These are phyloP conservation scores for Groenewaldozyma auringiensis DNA, from an alignment of 1,139 yeast genomes.

Conservation along the genomic window DNA sequence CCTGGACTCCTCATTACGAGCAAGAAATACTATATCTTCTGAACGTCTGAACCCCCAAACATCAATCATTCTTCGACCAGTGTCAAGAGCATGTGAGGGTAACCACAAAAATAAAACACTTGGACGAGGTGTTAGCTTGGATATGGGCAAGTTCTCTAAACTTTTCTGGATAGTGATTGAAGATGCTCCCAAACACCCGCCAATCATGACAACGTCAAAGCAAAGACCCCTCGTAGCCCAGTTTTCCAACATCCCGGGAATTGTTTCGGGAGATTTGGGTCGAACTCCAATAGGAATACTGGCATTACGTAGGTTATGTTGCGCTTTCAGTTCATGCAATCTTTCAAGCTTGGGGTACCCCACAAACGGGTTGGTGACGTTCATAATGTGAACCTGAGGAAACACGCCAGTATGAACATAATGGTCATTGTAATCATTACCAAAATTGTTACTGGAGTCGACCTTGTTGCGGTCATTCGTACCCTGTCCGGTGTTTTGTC, in stretches of 20 bases:
- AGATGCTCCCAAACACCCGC: slow-evolving; percentile 56
- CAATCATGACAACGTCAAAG: slow-evolving; percentile 89
- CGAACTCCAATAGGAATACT: slow-evolving; percentile 61
- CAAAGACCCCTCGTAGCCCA: slow-evolving; percentile 56
- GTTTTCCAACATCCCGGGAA: slow-evolving; percentile 44
- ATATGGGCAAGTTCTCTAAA: slow-evolving; percentile 60
- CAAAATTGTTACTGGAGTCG: slow-evolving; percentile 23
- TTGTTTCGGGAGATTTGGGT: slow-evolving; percentile 40
- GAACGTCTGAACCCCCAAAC: slow-evolving; percentile 73
- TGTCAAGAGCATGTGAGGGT: slow-evolving; percentile 51
- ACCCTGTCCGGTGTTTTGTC: background rate
- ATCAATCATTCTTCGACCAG: slow-evolving; percentile 48
- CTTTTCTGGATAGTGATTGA: slow-evolving; percentile 41
- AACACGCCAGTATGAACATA: slow-evolving; percentile 53
- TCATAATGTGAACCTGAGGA: slow-evolving; percentile 61
- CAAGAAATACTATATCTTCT: slow-evolving; percentile 61
- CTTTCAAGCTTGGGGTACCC: slow-evolving; percentile 81
- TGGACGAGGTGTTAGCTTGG: slow-evolving; percentile 69
- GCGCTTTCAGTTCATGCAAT: slow-evolving; percentile 53
- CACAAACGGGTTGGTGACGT: slow-evolving; percentile 54
- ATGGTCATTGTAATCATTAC: slow-evolving; percentile 66
- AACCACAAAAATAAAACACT: slow-evolving; percentile 87
- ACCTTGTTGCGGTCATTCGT: background rate
- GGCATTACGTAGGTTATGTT: slow-evolving; percentile 44
- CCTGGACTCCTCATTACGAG: slow-evolving; percentile 37